A percentile compares a stretch with the other conserved stretches of the same genome.
These are phyloP conservation scores for Mortierella sp. DNA, from an alignment of 371 early-diverging fungal species.

Conservation along the genomic window DNA sequence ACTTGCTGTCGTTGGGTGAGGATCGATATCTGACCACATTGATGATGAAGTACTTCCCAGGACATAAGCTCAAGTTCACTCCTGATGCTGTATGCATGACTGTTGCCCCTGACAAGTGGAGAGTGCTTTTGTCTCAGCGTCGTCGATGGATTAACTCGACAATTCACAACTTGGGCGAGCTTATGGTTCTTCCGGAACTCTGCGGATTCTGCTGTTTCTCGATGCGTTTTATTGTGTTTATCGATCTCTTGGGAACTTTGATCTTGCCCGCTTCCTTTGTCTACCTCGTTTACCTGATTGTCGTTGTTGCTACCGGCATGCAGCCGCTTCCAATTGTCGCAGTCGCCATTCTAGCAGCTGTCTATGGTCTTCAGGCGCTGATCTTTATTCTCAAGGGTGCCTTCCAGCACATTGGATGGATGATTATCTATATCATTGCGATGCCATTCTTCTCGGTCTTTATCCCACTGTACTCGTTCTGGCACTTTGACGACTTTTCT, in stretches of 20 bases:
- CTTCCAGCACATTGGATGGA: conserved; percentile 95
- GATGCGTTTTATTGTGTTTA: conserved; percentile 97
- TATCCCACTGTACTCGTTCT: conserved; percentile 90
- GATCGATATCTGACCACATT: conserved; percentile 97
- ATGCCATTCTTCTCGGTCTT: conserved; percentile 86
- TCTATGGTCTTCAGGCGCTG: conserved; percentile 87
- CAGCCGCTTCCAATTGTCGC: conserved; percentile 41
- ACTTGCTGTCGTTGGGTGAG: conserved; percentile 85
- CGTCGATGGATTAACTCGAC: conserved; percentile 99
- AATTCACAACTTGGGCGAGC: conserved; percentile 94
- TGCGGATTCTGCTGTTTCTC: conserved; percentile 99
- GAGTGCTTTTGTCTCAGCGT: conserved; percentile 95
- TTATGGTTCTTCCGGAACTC: conserved; percentile 85
- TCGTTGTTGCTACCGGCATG: conserved; percentile 30
- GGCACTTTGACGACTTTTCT: conserved; percentile 98
- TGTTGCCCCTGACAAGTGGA: conserved; percentile 95
- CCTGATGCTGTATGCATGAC: conserved; percentile 96
- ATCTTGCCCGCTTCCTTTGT: conserved; percentile 93
- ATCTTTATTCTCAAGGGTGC: conserved; percentile 87
- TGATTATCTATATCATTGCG: conserved; percentile 90
- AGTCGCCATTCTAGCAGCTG: conserved; percentile 68
- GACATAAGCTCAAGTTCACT: conserved; percentile 95
- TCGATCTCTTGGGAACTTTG: conserved; percentile 94
- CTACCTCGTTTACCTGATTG: conserved; percentile 83
- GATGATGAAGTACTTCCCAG: conserved; percentile 98